phyloP scores from a whole-genome alignment of 306 rosid genomes.

The Argentina anserina region DNA sequence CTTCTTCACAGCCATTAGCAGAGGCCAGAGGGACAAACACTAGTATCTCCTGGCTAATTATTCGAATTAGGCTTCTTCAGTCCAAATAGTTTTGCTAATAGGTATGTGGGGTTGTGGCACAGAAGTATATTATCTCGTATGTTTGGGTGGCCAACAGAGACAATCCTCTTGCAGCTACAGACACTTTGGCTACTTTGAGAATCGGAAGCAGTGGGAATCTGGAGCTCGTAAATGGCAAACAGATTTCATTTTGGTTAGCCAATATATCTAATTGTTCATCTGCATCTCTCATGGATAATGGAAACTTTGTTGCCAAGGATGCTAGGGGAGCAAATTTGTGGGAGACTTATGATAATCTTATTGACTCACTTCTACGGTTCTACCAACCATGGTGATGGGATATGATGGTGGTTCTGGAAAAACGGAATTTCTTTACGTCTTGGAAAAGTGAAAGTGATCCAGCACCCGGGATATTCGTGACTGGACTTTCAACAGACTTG shows the following conservation, averaged over 20 bases:
- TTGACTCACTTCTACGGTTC: not conserved
- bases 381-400: not conserved
- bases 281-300: slow-evolving; percentile 32
- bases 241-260: slow-evolving; percentile 30
- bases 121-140: not conserved
- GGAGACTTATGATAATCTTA: slow-evolving; percentile 41
- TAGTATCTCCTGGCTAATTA: not conserved
- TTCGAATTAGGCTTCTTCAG: not conserved
- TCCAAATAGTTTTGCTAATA: not conserved
- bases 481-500: not conserved
- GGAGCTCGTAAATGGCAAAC: slow-evolving; percentile 24
- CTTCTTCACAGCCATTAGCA: not conserved
- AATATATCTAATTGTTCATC: slow-evolving; percentile 13
- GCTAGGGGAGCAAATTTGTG: slow-evolving; percentile 10
- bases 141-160: not conserved
- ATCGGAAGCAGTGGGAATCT: slow-evolving; percentile 1
- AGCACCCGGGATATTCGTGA: not conserved
- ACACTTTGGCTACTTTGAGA: not conserved
- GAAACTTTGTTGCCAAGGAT: slow-evolving; percentile 16
- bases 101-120: not conserved
- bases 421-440: not conserved
- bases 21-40: not conserved
- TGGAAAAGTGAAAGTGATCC: not conserved
- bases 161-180: not conserved
- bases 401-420: not conserved